phyloP scores from a whole-genome alignment of 352 stramenopile species.

The Aphanomyces euteiches region DNA sequence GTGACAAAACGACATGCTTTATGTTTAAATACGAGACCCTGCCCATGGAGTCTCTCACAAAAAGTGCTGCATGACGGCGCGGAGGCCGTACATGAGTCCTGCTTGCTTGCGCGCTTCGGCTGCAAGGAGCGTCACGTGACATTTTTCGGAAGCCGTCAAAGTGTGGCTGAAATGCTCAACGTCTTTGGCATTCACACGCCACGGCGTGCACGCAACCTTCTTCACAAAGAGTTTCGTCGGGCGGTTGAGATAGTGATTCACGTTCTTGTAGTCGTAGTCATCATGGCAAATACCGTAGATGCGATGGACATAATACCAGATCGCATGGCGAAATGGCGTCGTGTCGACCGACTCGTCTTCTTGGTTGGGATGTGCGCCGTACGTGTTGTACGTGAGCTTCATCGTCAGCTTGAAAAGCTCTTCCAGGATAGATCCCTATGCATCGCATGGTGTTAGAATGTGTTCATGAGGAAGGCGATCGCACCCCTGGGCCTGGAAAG shows the following conservation, averaged over 20 bases:
- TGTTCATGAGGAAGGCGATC: slow-evolving; percentile 2
- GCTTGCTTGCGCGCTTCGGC: slow-evolving; percentile 83
- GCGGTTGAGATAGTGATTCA: slow-evolving; percentile 77
- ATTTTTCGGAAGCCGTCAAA: slow-evolving; percentile 77
- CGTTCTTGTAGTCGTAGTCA: slow-evolving; percentile 82
- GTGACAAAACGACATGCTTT: neutral
- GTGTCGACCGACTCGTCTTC: slow-evolving; percentile 59
- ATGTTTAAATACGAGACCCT: slow-evolving; percentile 27
- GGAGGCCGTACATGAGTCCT: slow-evolving; percentile 81
- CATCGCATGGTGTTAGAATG: neutral
- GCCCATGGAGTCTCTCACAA: slow-evolving; percentile 14
- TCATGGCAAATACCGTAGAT: slow-evolving; percentile 88
- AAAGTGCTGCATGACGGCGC: slow-evolving; percentile 77
- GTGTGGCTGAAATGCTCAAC: slow-evolving; percentile 83
- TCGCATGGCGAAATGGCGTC: slow-evolving; percentile 70
- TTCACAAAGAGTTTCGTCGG: slow-evolving; percentile 86
- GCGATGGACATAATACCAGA: slow-evolving; percentile 86
- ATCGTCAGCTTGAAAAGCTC: slow-evolving; percentile 83
- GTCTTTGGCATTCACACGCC: slow-evolving; percentile 73
- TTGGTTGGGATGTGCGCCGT: slow-evolving; percentile 38
- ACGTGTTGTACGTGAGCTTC: slow-evolving; percentile 81
- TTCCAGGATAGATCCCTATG: slow-evolving; percentile 68
- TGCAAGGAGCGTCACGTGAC: slow-evolving; percentile 76
- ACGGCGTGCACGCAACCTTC: slow-evolving; percentile 81
- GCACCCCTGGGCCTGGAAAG: slow-evolving; percentile 64